Base-by-base conservation (phyloP, 140 eudicot genomes). In the Artemisia princeps region DNA sequence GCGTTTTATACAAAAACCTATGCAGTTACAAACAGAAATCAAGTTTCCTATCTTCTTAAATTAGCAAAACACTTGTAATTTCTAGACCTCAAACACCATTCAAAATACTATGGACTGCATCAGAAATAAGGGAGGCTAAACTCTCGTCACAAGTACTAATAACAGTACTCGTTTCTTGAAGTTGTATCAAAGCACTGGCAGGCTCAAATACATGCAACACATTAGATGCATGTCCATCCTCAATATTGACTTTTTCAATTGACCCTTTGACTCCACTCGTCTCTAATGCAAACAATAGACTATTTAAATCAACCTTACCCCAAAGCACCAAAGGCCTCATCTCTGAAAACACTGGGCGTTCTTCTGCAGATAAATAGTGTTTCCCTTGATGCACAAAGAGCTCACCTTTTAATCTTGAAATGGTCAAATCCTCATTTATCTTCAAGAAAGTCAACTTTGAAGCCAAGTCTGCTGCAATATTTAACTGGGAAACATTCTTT, bases 321-420 rank as follows among this genome's bases (percentile, higher is more conserved):
- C 80, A 84, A 57, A 57, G 71, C 72, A 83, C 67, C 75, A 74
- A 42, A 17, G 78, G 65, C 62, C 55, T 79, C 2, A 55, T 23
- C 62, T 67, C 64, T 20, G 65, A 46, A 40, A 72, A 55, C 55
- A n/a, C 4, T 44, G 9, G 61, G 14, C 68, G 70, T 4, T 74
- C 72, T 28, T 70, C 83, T 11, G 60, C 65, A 33, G 51, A 51
- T 64, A 87, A 71, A 48, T 70, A 81, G 51, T 79, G 77, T 59
- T 67, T 85, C 8, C 95, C 95, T 0, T 75, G 73, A 50, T 88
- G 87, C 28, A 82, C 46, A 10, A 59, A 61, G 10, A 88, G 80
- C 55, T 84, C 84, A 5, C 98, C 98, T 57, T 77, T 80, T 73
- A 85, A 68, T 70, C 92, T 85, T 20, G 94, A 71, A 5, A 80